Conservation (phyloP, 2,329 filamentous ascomycete genomes). For the Exophiala lecanii-corni region DNA sequence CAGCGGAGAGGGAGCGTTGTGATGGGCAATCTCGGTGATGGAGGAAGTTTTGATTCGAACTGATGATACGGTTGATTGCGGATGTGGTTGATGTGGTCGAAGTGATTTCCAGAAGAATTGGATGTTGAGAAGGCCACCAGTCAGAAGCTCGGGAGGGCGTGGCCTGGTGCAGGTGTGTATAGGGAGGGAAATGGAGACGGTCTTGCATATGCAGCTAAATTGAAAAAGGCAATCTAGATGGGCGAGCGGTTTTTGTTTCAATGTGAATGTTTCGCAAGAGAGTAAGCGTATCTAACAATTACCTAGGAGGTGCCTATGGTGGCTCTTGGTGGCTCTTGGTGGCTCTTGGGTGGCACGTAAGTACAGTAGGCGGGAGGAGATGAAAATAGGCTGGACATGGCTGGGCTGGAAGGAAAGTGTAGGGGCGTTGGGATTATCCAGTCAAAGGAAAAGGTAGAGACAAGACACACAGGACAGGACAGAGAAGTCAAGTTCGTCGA, state of each 20-base stretch:
- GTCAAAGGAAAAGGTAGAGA: no score
- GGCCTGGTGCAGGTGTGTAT: no score
- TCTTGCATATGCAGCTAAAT: slow-evolving; percentile 25
- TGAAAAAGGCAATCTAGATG: neutral
- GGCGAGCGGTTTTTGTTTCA: no score
- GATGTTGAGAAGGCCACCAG: slow-evolving; percentile 13
- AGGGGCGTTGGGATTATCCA: slow-evolving; percentile 9
- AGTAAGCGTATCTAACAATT: no score
- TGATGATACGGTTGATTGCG: slow-evolving; percentile 21
- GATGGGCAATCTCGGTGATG: slow-evolving; percentile 11
- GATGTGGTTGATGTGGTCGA: slow-evolving; percentile 6
- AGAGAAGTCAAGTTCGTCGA: neutral
- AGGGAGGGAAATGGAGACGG: slow-evolving; percentile 8
- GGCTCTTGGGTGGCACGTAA: no score
- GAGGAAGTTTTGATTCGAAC: slow-evolving; percentile 15
- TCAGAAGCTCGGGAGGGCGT: slow-evolving; percentile 9
- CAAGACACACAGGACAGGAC: no score
- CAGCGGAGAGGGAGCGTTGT: no score
- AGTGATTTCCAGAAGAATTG: slow-evolving; percentile 20
- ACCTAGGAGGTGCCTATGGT: no score
- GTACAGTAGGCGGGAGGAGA: slow-evolving; percentile 4
- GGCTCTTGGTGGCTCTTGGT: no score
- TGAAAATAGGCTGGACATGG: slow-evolving; percentile 17
- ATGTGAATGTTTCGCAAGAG: no score
- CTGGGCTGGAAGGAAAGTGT: slow-evolving; percentile 17